Conservation (phyloP, 202 grass and related monocot genomes). For the Carex arenaria region DNA sequence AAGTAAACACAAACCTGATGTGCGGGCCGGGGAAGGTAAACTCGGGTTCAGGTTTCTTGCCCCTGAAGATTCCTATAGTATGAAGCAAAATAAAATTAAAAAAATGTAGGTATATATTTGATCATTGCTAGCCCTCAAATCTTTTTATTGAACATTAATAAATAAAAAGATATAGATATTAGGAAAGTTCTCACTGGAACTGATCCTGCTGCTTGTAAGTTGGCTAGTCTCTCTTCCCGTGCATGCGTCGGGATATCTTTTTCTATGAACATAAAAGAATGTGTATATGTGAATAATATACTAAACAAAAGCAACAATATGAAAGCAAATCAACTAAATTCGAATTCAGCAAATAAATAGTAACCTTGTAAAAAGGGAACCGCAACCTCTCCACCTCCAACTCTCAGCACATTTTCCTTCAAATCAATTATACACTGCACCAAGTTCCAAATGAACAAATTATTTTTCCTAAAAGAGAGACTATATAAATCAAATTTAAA, state of each 20-base stretch:
- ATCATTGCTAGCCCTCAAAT: not conserved
- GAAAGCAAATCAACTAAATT: constrained; percentile 11
- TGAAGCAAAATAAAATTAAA: not conserved
- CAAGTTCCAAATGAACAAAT: constrained; percentile 8
- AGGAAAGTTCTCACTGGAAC: constrained; percentile 41
- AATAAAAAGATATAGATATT: not conserved
- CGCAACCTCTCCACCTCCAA: constrained; percentile 79
- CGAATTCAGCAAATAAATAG: constrained; percentile 19
- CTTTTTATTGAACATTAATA: not conserved
- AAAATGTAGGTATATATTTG: not conserved
- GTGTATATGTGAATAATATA: constrained; percentile 12
- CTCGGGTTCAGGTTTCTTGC: constrained; percentile 36
- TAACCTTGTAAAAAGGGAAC: constrained; percentile 86
- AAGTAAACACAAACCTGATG: constrained; percentile 39
- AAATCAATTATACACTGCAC: constrained; percentile 97
- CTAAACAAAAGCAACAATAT: not conserved
- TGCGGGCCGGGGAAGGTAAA: constrained; percentile 17
- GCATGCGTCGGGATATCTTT: constrained; percentile 89
- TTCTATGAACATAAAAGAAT: constrained; percentile 43
- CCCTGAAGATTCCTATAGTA: constrained; percentile 58
- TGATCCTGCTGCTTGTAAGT: constrained; percentile 51
- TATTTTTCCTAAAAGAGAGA: not conserved
- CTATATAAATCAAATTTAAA: not conserved
- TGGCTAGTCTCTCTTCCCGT: constrained; percentile 59
- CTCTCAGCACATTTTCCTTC: constrained; percentile 97